Conservation (phyloP, 2,329 filamentous ascomycete genomes). For the Thermomyces lanuginosus region DNA sequence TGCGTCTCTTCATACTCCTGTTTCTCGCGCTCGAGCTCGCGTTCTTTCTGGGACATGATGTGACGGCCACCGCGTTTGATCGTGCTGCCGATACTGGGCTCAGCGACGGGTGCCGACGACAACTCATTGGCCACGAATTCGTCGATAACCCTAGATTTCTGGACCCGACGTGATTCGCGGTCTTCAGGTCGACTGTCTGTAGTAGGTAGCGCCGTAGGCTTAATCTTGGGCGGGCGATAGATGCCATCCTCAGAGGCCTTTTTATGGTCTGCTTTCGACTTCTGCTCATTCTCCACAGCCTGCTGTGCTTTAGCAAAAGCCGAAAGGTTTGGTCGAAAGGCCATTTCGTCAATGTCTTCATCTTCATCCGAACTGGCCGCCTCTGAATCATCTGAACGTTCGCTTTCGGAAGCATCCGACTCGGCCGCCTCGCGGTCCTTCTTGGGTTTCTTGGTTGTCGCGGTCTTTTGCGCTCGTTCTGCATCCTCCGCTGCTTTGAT, state of each 20-base stretch:
- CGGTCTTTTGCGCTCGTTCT: slow-evolving; percentile 15
- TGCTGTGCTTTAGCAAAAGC: slow-evolving; percentile 28
- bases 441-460: slow-evolving; percentile 15
- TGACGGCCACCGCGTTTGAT: slow-evolving; percentile 64
- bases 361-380: slow-evolving; percentile 26
- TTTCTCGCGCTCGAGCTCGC: slow-evolving; percentile 61
- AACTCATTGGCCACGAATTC: slow-evolving; percentile 82
- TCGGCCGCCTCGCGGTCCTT: slow-evolving; percentile 12
- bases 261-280: slow-evolving; percentile 8
- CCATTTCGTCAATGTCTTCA: slow-evolving; percentile 41
- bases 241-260: slow-evolving; percentile 43
- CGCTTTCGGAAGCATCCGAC: slow-evolving; percentile 21
- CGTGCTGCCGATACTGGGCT: slow-evolving; percentile 84
- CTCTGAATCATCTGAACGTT: slow-evolving; percentile 14
- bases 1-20: slow-evolving; percentile 83
- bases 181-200: slow-evolving; percentile 37
- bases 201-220: slow-evolving; percentile 66
- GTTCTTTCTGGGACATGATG: slow-evolving; percentile 60
- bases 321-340: slow-evolving; percentile 45
- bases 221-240: slow-evolving; percentile 78
- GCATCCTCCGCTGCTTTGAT: slow-evolving; percentile 59
- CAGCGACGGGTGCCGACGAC: slow-evolving; percentile 60
- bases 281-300: slow-evolving; percentile 10
- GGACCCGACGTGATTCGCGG: slow-evolving; percentile 43
- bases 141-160: slow-evolving; percentile 71